Conservation (phyloP, 495 filamentous ascomycete genomes). For the Penicillium lividum region DNA sequence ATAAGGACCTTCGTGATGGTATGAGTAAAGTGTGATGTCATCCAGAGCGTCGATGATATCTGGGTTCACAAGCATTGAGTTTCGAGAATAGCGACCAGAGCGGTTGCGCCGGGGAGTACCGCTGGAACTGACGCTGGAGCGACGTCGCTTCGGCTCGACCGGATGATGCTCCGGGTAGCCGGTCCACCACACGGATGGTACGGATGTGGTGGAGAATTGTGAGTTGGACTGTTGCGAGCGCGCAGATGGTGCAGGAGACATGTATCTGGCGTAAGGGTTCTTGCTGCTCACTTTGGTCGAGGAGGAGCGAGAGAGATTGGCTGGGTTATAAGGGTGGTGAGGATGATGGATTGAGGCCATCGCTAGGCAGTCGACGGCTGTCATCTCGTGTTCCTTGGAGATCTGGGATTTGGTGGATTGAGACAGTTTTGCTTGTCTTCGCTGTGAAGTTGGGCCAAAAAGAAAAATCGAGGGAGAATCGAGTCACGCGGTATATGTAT, state of each 20-base stretch:
- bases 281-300: slow-evolving; percentile 21
- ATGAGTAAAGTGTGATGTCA: slow-evolving; percentile 55
- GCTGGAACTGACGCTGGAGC: slow-evolving; percentile 12
- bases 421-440: too few species aligned
- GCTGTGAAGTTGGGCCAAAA: neutral
- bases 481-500: slow-evolving; percentile 17
- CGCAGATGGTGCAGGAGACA: slow-evolving; percentile 32
- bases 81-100: slow-evolving; percentile 47
- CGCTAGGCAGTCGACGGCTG: slow-evolving; percentile 26
- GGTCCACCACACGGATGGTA: slow-evolving; percentile 28
- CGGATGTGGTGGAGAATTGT: slow-evolving; percentile 19
- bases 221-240: slow-evolving; percentile 21
- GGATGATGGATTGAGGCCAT: slow-evolving; percentile 31
- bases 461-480: neutral
- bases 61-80: slow-evolving; percentile 63
- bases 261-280: slow-evolving; percentile 41
- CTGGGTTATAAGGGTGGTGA: slow-evolving; percentile 27
- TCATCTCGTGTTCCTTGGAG: slow-evolving; percentile 10
- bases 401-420: neutral
- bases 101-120: slow-evolving; percentile 19
- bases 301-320: slow-evolving; percentile 6
- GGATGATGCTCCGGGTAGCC: slow-evolving; percentile 36
- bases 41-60: slow-evolving; percentile 86
- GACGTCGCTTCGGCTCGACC: slow-evolving; percentile 30
- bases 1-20: slow-evolving; percentile 92